Evolutionary conservation across 1,284 basidiomycete species (phyloP).

Genomic region (Exsudoporus floridanus): DNA sequence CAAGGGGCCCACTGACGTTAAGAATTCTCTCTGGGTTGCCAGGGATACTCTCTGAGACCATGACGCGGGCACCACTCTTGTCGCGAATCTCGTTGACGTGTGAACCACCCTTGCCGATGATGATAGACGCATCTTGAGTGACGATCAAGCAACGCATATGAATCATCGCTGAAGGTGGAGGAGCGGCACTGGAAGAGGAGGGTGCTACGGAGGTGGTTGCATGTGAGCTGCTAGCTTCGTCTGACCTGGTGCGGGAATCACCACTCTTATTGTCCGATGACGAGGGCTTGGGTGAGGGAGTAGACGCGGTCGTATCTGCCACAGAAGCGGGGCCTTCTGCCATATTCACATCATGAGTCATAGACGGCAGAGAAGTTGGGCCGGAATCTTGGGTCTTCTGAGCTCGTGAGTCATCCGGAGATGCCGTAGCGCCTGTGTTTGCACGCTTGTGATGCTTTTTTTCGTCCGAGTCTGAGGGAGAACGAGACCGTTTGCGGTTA

Average conservation of each 20-base stretch:
- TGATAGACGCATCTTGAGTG: slow-evolving; percentile 98
- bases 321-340: slow-evolving; percentile 45
- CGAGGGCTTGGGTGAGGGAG: slow-evolving; percentile 47
- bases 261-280: slow-evolving; percentile 42
- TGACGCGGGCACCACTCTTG: slow-evolving; percentile 93
- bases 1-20: slow-evolving; percentile 95
- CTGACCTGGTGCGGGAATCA: slow-evolving; percentile 36
- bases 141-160: slow-evolving; percentile 97
- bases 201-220: slow-evolving; percentile 46
- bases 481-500: slow-evolving; percentile 81
- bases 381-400: slow-evolving; percentile 41
- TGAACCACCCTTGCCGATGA: slow-evolving; percentile 94
- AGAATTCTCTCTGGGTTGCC: slow-evolving; percentile 98
- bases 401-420: slow-evolving; percentile 55
- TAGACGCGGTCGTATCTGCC: slow-evolving; percentile 57
- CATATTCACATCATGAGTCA: slow-evolving; percentile 62
- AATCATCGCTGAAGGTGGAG: slow-evolving; percentile 69
- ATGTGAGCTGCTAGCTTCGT: slow-evolving; percentile 34
- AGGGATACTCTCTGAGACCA: slow-evolving; percentile 94
- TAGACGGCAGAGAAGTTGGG: slow-evolving; percentile 45
- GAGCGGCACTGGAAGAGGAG: slow-evolving; percentile 45
- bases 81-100: slow-evolving; percentile 99
- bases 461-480: slow-evolving; percentile 76
- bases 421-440: slow-evolving; percentile 67
- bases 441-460: slow-evolving; percentile 78